These are phyloP conservation scores for Ogataea ganodermae DNA, from an alignment of 805 yeast genomes.

Conservation along the genomic window DNA sequence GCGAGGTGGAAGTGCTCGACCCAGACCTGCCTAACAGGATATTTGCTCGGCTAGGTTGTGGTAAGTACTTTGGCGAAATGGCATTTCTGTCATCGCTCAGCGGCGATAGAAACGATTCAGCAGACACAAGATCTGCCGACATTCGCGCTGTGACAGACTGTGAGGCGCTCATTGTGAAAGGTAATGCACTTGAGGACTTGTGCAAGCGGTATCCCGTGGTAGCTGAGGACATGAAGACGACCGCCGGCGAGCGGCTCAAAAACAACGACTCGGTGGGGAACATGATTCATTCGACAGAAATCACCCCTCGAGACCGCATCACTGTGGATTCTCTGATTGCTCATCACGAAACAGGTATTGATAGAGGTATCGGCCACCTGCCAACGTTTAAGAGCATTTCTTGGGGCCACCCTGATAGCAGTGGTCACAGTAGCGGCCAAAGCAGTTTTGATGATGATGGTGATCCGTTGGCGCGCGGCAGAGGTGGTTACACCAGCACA, in stretches of 20 bases:
- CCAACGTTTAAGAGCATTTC: conserved; percentile 23
- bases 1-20: conserved; percentile 66
- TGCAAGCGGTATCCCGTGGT: conserved; percentile 60
- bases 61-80: conserved; percentile 78
- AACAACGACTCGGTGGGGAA: conserved; percentile 33
- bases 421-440: not conserved
- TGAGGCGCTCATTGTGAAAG: conserved; percentile 61
- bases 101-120: conserved; percentile 25
- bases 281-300: conserved; percentile 23
- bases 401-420: conserved; percentile 13
- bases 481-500: not conserved
- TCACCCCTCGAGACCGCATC: conserved; percentile 23
- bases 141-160: conserved; percentile 62
- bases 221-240: conserved; percentile 57
- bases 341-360: conserved; percentile 13
- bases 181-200: conserved; percentile 53
- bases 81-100: conserved; percentile 55
- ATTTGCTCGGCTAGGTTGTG: conserved; percentile 60
- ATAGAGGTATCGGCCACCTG: not conserved
- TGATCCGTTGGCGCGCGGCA: conserved; percentile 3
- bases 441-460: conserved; percentile 10
- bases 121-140: conserved; percentile 55
- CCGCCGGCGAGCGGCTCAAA: conserved; percentile 55
- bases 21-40: conserved; percentile 41
- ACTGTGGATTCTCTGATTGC: conserved; percentile 23